Evolutionary conservation across 148 eudicot species (phyloP).

Genomic region (Drosera capensis): DNA sequence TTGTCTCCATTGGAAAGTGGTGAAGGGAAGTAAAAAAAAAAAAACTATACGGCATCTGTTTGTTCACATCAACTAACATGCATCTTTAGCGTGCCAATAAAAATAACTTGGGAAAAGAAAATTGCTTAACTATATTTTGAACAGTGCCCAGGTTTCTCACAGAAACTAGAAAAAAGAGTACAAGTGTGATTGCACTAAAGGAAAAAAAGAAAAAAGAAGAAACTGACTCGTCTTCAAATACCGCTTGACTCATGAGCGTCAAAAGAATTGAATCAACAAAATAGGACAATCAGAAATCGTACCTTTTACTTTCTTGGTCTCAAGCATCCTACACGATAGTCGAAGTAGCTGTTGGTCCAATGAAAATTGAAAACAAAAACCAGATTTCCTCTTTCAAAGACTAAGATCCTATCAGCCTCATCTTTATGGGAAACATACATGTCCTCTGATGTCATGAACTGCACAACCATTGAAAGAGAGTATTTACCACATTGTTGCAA

Average conservation of each 20-base stretch:
- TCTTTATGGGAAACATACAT: constrained; percentile 78
- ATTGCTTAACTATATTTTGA: no score
- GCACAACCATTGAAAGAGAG: constrained; percentile 14
- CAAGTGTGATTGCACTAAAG: no score
- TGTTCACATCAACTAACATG: no score
- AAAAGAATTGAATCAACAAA: neutral
- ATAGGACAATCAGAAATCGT: neutral
- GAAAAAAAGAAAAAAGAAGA: no score
- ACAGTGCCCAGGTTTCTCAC: no score
- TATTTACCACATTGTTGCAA: neutral
- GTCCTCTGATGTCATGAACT: constrained; percentile 97
- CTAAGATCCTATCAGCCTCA: constrained; percentile 70
- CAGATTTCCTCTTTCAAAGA: constrained; percentile 80
- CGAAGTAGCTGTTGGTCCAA: constrained; percentile 81
- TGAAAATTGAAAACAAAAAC: constrained; percentile 93
- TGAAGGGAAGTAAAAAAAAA: no score
- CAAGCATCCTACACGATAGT: constrained; percentile 71
- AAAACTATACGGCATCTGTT: no score
- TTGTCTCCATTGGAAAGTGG: no score
- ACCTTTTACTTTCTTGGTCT: constrained; percentile 94
- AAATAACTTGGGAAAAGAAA: no score
- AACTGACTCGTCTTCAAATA: no score
- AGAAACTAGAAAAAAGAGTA: no score
- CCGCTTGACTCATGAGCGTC: neutral
- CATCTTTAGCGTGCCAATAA: no score